Evolutionary conservation across 306 rosid genomes (phyloP), one percentile per base, ranked within the genome.

Genomic region (Gastrolobium villosum): DNA sequence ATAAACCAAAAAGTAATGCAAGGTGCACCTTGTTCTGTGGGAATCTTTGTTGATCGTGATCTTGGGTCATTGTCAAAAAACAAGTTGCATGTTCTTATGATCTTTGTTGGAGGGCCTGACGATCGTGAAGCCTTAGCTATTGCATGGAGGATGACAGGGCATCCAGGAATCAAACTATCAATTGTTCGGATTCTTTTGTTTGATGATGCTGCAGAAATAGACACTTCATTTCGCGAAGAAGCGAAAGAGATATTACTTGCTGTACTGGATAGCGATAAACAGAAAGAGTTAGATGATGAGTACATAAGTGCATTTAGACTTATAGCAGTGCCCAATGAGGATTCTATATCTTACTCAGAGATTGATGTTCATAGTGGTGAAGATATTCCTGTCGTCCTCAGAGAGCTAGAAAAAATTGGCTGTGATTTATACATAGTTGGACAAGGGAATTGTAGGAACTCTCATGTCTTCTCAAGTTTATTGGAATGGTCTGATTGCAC

Each of bases 41-140:
- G 81, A 67, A 72, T 85, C 57, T 81, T 81, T 5, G 69, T 85
- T 28, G 85, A 85, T 1, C 80, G 79, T 2, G 82, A 45, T 37
- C 69, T 77, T 2, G 78, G 83, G 7, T 34, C 52, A 7, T 6
- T 56, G 2, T 40, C 82, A 0, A 57, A 74, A 49, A 5, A 0
- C 9, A 45, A 45, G 3, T 9, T 77, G 0, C 77, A 2, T 15
- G 8, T 81, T 37, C 6, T 30, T 15, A 57, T 81, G 83, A 0
- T 85, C 45, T 85, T 85, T 83, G 75, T 81, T 39, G 88, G 88
- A 0, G 85, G 97, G 1, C 79, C 87, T 2, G 94, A 88, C 26
- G 97, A 90, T 14, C 83, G 89, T 5, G 91, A 88, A 77, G 97
- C 97, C 8, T 55, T 88, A 1, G 85, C 89, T 4, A 69, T 88